phyloP scores from a whole-genome alignment of 768 basidiomycete species.

The Podaxis sp. region DNA sequence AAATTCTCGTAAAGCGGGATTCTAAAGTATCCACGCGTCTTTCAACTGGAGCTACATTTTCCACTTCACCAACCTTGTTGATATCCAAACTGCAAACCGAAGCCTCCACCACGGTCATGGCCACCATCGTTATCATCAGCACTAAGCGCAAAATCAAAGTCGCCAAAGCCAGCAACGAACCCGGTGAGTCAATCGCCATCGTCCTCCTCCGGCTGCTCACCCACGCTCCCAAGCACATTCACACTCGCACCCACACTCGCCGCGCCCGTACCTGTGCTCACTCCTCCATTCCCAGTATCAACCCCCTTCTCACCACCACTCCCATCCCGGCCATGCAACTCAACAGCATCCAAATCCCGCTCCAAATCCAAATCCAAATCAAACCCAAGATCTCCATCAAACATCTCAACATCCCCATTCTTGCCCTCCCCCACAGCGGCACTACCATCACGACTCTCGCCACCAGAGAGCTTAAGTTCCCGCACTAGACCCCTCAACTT shows the following conservation, averaged over 20 bases:
- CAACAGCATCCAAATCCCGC: conserved; percentile 57
- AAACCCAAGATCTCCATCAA: conserved; percentile 27
- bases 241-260: not conserved
- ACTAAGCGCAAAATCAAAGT: not conserved
- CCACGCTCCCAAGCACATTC: conserved; percentile 4
- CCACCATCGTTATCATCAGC: not conserved
- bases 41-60: not conserved
- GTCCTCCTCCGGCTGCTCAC: conserved; percentile 11
- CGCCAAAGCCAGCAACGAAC: not conserved
- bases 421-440: not conserved
- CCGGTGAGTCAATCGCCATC: conserved; percentile 7
- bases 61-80: not conserved
- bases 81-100: not conserved
- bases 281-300: not conserved
- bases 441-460: conserved; percentile 19
- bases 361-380: conserved; percentile 51
- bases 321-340: conserved; percentile 22
- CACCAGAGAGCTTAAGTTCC: conserved; percentile 28
- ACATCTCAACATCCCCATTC: conserved; percentile 36
- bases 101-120: not conserved
- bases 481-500: conserved; percentile 45
- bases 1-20: not conserved
- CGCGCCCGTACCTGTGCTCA: not conserved
- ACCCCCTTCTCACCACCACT: conserved; percentile 11
- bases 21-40: not conserved